Evolutionary conservation across 2,329 filamentous ascomycete genomes (phyloP), one percentile per base, ranked within the genome.

Genomic region (Calycina marina): DNA sequence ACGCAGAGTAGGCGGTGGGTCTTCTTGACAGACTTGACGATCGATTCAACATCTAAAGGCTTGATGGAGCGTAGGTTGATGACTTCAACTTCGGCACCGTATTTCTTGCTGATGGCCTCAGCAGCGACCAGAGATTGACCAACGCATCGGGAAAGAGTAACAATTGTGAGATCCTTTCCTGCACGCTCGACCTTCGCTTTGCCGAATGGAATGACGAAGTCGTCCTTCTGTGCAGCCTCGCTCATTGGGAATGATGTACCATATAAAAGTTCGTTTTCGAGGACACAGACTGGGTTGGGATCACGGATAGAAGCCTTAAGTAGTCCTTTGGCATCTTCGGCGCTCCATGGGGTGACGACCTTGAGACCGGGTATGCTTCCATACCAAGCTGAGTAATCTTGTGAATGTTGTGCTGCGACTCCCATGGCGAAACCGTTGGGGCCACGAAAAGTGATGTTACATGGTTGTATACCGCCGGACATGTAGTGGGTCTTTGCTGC

Each of bases 401-500:
- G 90, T 32, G 90, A 96, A 70, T 98, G 90, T 69, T 98, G 90
- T 39, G 90, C 90, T 44, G 66, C 90, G 51, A 98, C 90, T 71
- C 90, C 90, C 40, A 88, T 57, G 41, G 90, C 90, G 60, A 98
- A 98, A 53, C 90, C 90, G 65, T 98, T 98, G 62, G 90, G 90
- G 34, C 90, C 90, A 57, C 90, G 86, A 79, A 98, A 98, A 49
- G 90, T 96, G 63, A 98, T 88, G 69, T 96, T 96, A 67, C 90
- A 98, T 51, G 90, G 90, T 65, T 98, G 90, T 60, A 94, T 96
- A 60, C 90, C 90, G 52, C 90, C 90, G 44, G 90, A 96, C 90
- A 98, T 98, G 71, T 98, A 98, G 56, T 98, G 88, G 36, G 90
- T 98, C 72, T 98, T 98, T 55, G 85, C 90, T 49, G 71, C 90